A percentile compares a stretch with the other conserved stretches of the same genome.
phyloP scores from a whole-genome alignment of 1,284 basidiomycete genomes.

The Ceratobasidium theobromae region DNA sequence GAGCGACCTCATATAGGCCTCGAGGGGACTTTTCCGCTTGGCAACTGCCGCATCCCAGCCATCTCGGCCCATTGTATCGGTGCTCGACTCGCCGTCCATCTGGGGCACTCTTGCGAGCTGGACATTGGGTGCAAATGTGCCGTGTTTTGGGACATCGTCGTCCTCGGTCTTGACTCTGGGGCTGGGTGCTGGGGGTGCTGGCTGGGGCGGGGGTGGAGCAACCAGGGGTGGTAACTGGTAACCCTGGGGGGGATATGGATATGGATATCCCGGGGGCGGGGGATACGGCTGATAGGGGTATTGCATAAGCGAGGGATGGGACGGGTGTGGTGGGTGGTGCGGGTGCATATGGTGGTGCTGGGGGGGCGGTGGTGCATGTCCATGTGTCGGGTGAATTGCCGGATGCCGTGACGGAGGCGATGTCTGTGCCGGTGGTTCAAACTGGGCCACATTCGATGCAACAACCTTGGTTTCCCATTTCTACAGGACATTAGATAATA shows the following conservation, averaged over 20 bases:
- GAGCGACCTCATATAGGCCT: conserved; percentile 37
- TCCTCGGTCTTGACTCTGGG: conserved; percentile 34
- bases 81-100: conserved; percentile 53
- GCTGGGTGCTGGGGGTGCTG: conserved; percentile 24
- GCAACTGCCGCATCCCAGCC: not conserved
- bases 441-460: conserved; percentile 56
- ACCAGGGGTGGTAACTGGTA: conserved; percentile 33
- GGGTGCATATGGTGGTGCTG: conserved; percentile 32
- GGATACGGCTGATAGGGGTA: conserved; percentile 20
- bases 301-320: conserved; percentile 23
- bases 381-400: conserved; percentile 33
- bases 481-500: conserved; percentile 37
- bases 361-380: conserved; percentile 36
- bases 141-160: conserved; percentile 30
- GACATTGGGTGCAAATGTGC: conserved; percentile 5
- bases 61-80: not conserved
- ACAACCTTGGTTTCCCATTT: conserved; percentile 59
- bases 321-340: conserved; percentile 16
- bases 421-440: conserved; percentile 43
- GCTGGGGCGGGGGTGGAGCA: conserved; percentile 33
- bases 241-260: conserved; percentile 5
- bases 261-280: conserved; percentile 25
- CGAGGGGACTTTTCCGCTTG: conserved; percentile 29
- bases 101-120: conserved; percentile 58
- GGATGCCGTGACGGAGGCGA: conserved; percentile 37